Base-by-base conservation (phyloP, 768 basidiomycete genomes). In the Termitomyces titanicus region DNA sequence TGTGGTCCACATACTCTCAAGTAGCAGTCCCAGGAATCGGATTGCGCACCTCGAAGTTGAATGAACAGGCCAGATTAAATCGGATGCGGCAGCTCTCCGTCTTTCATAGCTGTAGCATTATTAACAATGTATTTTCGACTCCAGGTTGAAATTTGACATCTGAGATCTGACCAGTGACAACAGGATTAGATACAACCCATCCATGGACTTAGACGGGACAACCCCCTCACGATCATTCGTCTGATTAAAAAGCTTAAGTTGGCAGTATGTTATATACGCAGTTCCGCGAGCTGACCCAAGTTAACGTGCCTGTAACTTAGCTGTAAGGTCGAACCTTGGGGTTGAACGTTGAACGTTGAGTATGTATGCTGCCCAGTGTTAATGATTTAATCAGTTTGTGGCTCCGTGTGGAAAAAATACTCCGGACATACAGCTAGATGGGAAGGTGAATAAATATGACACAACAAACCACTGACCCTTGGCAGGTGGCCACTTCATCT, bases 401-500 rank as follows among this genome's bases (percentile, higher is more conserved):
- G 44, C 53, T 53, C n/a, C n/a, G 45, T 52, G 51, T 10, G 8
- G 27, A 51, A n/a, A n/a, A n/a, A n/a, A n/a, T n/a, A 20, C 24
- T 27, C 22, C 18, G 29, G 27, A 15, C 12, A 15, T 54, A n/a
- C n/a, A n/a, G n/a, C n/a, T n/a, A n/a, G n/a, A n/a, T n/a, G n/a
- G 25, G 50, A 43, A 9, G 17, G 17, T 8, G 47, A 48, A 20
- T 24, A 53, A 59, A 59, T 37, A 59, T 5, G 12, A 3, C 17
- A 43, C 47, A 59, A 59, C 51, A 59, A 52, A 25, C 10, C 20
- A 25, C 29, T 9, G 29, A 29, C n/a, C n/a, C n/a, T n/a, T n/a
- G n/a, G n/a, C n/a, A n/a, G n/a, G n/a, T n/a, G n/a, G 9, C 44
- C 42, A 27, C 48, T 20, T 33, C 34, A 22, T 37, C 44, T 25